Percentiles rank a stretch among this genome's conserved stretches.
phyloP scores from a whole-genome alignment of 108 stramenopile species.

The Cyclotella baltica region DNA sequence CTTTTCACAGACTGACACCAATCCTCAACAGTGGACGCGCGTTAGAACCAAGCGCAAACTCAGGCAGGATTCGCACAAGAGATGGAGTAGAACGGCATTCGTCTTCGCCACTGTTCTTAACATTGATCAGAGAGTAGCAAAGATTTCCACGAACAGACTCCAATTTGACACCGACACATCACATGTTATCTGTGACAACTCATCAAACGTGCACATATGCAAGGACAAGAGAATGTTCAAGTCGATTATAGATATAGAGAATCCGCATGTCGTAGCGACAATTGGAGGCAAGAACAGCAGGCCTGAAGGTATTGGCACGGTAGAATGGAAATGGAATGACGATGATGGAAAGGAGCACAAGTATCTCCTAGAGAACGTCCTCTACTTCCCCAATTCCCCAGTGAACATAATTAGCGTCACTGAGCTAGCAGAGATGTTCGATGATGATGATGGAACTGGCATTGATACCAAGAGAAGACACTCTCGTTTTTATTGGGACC shows the following conservation, averaged over 20 bases:
- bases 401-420: slow-evolving; percentile 18
- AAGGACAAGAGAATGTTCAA: slow-evolving; percentile 10
- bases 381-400: slow-evolving; percentile 11
- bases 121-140: background rate
- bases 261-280: background rate
- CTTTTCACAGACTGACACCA: too few relatives aligned
- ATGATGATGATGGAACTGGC: slow-evolving; percentile 13
- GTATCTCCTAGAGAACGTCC: background rate
- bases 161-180: slow-evolving; percentile 4
- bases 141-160: background rate
- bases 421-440: background rate
- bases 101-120: slow-evolving; percentile 1
- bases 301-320: slow-evolving; percentile 1
- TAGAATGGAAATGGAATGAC: slow-evolving; percentile 2
- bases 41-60: background rate
- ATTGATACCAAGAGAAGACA: background rate
- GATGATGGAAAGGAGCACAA: background rate
- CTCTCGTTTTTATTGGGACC: slow-evolving; percentile 9
- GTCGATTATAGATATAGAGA: background rate
- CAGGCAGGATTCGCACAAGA: too few relatives aligned
- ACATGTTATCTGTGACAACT: slow-evolving; percentile 12
- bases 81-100: background rate
- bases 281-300: slow-evolving; percentile 15
- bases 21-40: too few relatives aligned
- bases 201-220: slow-evolving; percentile 17